Evolutionary conservation across 352 stramenopile genomes (phyloP).

Genomic region (Phytopythium cucurbitacearum): DNA sequence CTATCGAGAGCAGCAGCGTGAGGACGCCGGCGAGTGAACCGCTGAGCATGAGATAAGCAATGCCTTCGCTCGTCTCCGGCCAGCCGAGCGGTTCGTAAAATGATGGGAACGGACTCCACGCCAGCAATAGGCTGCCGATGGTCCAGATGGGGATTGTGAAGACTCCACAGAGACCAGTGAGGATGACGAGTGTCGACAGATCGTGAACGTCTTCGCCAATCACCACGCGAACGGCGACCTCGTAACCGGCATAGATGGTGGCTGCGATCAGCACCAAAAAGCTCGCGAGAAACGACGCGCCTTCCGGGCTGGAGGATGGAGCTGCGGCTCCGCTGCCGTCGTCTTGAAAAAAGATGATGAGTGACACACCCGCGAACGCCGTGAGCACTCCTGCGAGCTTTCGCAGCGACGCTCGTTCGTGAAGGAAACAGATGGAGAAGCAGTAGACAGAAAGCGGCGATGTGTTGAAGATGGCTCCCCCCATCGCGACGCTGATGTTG

Average conservation of each 20-base stretch:
- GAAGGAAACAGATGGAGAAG: slow-evolving; percentile 58
- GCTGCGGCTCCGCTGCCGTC: slow-evolving; percentile 11
- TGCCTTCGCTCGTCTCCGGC: slow-evolving; percentile 19
- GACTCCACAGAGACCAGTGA: slow-evolving; percentile 38
- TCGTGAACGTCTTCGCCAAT: slow-evolving; percentile 40
- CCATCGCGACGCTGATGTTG: slow-evolving; percentile 38
- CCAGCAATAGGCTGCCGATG: slow-evolving; percentile 33
- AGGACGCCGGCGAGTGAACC: slow-evolving; percentile 25
- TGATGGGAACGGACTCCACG: slow-evolving; percentile 26
- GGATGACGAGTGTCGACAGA: slow-evolving; percentile 40
- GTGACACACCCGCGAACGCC: slow-evolving; percentile 37
- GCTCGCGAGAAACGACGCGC: slow-evolving; percentile 25
- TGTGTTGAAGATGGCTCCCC: slow-evolving; percentile 55
- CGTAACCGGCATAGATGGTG: slow-evolving; percentile 43
- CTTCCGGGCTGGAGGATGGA: slow-evolving; percentile 5
- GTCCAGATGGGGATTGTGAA: slow-evolving; percentile 48
- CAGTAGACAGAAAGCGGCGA: slow-evolving; percentile 67
- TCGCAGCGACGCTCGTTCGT: slow-evolving; percentile 26
- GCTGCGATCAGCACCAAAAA: slow-evolving; percentile 45
- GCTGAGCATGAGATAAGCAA: slow-evolving; percentile 32
- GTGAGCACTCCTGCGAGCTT: slow-evolving; percentile 41
- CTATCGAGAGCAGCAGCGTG: slow-evolving; percentile 34
- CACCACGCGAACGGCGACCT: slow-evolving; percentile 34
- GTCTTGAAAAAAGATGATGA: slow-evolving; percentile 43
- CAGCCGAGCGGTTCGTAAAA: slow-evolving; percentile 49